Evolutionary conservation across 768 basidiomycete species (phyloP).

Genomic region (Sporobolomyces pararoseus): DNA sequence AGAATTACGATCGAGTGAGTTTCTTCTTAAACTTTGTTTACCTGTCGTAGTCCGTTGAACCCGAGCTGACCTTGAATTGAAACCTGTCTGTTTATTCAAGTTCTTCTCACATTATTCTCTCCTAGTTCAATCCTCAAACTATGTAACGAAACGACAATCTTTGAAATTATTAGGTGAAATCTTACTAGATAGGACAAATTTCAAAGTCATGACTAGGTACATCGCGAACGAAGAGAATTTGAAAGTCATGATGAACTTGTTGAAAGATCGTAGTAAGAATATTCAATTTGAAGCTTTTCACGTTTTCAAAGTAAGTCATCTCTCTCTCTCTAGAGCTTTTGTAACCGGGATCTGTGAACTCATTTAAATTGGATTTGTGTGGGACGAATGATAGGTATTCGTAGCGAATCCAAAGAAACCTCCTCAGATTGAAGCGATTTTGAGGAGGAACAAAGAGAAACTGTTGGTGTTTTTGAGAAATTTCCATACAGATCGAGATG

Average conservation of each 20-base stretch:
- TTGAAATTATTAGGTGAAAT: conserved; percentile 97
- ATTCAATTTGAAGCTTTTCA: conserved; percentile 99
- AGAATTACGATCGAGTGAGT: conserved; percentile 89
- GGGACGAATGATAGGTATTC: conserved; percentile 85
- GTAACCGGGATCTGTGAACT: neutral
- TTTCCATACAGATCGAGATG: conserved; percentile 98
- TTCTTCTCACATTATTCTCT: conserved; percentile 94
- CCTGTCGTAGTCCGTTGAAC: too few relatives aligned
- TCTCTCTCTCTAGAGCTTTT: neutral
- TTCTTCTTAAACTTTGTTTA: neutral
- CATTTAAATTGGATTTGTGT: too few relatives aligned
- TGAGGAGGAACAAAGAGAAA: conserved; percentile 90
- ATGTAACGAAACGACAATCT: conserved; percentile 99
- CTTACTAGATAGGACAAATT: conserved; percentile 93
- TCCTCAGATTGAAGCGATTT: conserved; percentile 82
- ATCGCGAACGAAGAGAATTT: conserved; percentile 92
- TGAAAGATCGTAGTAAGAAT: conserved; percentile 97
- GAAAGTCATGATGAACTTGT: conserved; percentile 99
- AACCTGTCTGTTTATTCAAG: too few relatives aligned
- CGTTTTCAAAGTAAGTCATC: conserved; percentile 89
- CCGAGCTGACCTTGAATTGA: neutral
- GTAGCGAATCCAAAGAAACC: conserved; percentile 99
- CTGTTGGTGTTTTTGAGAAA: conserved; percentile 78
- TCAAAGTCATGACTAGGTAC: conserved; percentile 96
- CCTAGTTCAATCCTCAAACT: conserved; percentile 87